Evolutionary conservation across 2,329 filamentous ascomycete genomes (phyloP), one percentile per base, ranked within the genome.

Genomic region (Dendrostoma leiphaemia): DNA sequence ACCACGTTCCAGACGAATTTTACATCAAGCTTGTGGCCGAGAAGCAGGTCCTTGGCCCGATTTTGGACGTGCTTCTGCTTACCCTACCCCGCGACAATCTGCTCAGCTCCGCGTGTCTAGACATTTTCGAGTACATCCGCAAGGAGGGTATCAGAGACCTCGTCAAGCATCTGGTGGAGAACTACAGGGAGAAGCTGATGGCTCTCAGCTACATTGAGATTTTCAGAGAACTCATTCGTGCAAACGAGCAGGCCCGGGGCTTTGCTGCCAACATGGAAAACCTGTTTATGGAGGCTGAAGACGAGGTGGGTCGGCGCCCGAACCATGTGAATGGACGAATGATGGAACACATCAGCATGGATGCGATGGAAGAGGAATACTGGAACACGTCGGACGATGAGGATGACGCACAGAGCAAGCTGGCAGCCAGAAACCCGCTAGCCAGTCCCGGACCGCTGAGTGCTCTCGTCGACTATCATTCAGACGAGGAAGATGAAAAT

Each of bases 81-180:
- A 94, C 91, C 0, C 88, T 97, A 82, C 90, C 92, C 1, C 84
- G 91, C 38, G 93, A 99, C 69, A 97, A 97, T 62, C 79, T 99
- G 3, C 79, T 97, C 29, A 95, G 94, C 69, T 97, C 93, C 1
- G 93, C 92, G 8, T 96, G 91, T 63, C 79, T 97, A 9, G 94
- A 99, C 65, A 82, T 99, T 40, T 97, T 99, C 61, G 91, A 96
- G 64, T 91, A 88, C 65, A 89, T 97, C 64, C 91, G 87, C 67
- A 85, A 86, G 66, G 90, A 95, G 63, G 85, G 85, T 52, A 80
- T 92, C 64, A 95, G 91, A 68, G 84, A 89, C 13, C 77, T 97
- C 44, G 85, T 96, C 53, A 85, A 86, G 59, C 89, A 97, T 66
- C 75, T 97, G 21, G 90, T 96, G 10, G 88, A 91, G 62, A 89